Evolutionary conservation across 2,329 filamentous ascomycete genomes (phyloP), one percentile per base, ranked within the genome.

Genomic region (Aureobasidium melanogenum): DNA sequence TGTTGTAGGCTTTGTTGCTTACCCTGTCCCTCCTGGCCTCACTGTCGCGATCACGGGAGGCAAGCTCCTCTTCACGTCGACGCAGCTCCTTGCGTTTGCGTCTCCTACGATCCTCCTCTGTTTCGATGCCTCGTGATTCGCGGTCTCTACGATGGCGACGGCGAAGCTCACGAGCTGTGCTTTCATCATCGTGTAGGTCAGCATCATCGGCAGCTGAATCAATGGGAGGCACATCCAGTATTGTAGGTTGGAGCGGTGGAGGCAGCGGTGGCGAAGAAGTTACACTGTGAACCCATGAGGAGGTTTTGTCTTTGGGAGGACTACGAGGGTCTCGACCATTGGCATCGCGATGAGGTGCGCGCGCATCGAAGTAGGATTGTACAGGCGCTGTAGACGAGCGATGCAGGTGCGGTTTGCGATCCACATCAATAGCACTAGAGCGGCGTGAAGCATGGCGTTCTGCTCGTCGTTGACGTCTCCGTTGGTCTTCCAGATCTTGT

Each of bases 271-370:
- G 77, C 34, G 77, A 75, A 50, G 75, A 73, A 56, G 72, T 75
- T 55, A 81, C 66, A 1, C 71, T 75, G 62, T 79, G 70, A 9
- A 81, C 77, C 78, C 78, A 81, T 0, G 75, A 78, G 1, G 74
- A 74, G 5, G 78, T 80, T 69, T 80, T 80, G 69, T 80, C 77
- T n/a, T 51, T 47, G 56, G 73, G 72, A 44, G 70, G 63, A 34
- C 52, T 43, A 12, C 52, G 34, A 10, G 72, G 66, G 65, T 74
- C 74, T 14, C 73, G 56, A 26, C 47, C 62, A 52, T 52, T 51
- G 51, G 64, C 64, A 60, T 65, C 63, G 47, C 65, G 69, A 65
- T 70, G 67, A 67, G 67, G 67, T 65, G 78, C 77, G 67, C 76
- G 76, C 64, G 71, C 68, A 66, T 77, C 75, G 65, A 76, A 77